Percentiles rank a stretch among this genome's conserved stretches.
Conservation (phyloP, 108 stramenopile genomes). For the Hondaea fermentalgiana region DNA sequence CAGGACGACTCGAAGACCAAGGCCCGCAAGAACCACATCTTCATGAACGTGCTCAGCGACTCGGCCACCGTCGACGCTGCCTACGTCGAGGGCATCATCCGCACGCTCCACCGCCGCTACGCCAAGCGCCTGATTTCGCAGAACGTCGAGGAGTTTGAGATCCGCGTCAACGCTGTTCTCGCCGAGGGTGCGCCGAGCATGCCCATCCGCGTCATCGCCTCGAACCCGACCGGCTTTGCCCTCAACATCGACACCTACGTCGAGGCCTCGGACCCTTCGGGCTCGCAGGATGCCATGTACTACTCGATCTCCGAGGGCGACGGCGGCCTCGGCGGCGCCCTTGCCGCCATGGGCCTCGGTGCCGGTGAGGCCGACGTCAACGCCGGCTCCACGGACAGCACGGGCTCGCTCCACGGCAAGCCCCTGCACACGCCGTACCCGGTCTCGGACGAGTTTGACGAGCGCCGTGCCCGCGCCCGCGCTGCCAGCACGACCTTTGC, state of each 20-base stretch:
- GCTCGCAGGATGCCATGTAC: constrained; percentile 47
- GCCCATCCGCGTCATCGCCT: constrained; percentile 79
- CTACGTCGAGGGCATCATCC: constrained; percentile 71
- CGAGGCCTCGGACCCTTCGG: constrained; percentile 53
- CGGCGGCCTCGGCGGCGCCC: constrained; percentile 2
- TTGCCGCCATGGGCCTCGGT: constrained; percentile 11
- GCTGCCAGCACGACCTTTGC: constrained; percentile 78
- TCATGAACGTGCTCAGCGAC: constrained; percentile 73
- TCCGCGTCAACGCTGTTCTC: constrained; percentile 72
- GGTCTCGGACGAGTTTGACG: constrained; percentile 77
- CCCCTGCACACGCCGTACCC: constrained; percentile 75
- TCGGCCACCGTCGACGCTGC: constrained; percentile 53
- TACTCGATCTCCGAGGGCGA: constrained; percentile 54
- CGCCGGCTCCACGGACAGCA: neutral
- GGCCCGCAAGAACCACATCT: constrained; percentile 78
- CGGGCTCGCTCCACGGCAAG: constrained; percentile 57
- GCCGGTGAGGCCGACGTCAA: neutral
- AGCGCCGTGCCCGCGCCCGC: constrained; percentile 73
- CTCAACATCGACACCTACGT: constrained; percentile 89
- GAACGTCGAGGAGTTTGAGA: constrained; percentile 84
- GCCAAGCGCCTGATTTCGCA: constrained; percentile 65
- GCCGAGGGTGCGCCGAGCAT: constrained; percentile 66
- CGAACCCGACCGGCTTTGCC: constrained; percentile 93
- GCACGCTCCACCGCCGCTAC: constrained; percentile 72
- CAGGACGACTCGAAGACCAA: constrained; percentile 30